Evolutionary conservation across 1,284 basidiomycete genomes (phyloP).

Genomic region (Fomes fomentarius): DNA sequence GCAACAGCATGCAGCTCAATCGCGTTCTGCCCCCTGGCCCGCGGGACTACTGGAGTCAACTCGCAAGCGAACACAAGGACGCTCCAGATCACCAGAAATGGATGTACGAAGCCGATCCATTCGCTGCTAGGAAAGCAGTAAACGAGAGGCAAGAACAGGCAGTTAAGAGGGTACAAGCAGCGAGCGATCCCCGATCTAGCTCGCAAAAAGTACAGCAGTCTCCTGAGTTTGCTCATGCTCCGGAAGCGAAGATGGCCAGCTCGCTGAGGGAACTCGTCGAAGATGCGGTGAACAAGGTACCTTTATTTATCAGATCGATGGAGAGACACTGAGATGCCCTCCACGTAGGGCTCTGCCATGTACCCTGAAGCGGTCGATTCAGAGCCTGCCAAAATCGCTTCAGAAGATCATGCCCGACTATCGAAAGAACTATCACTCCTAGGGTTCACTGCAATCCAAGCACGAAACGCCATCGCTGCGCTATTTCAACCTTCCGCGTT

Average conservation of each 20-base stretch:
- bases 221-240: constrained; percentile 65
- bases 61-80: constrained; percentile 72
- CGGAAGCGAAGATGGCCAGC: constrained; percentile 87
- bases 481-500: constrained; percentile 57
- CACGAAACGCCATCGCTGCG: constrained; percentile 51
- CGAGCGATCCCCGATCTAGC: constrained; percentile 12
- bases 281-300: constrained; percentile 79
- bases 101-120: constrained; percentile 89
- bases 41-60: constrained; percentile 82
- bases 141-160: constrained; percentile 65
- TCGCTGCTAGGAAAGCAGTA: constrained; percentile 71
- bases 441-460: constrained; percentile 60
- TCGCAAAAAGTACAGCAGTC: constrained; percentile 27
- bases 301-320: neutral
- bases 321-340: neutral
- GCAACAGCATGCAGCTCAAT: constrained; percentile 78
- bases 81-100: constrained; percentile 75
- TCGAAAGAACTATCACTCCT: constrained; percentile 51
- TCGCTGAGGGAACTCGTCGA: constrained; percentile 83
- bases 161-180: constrained; percentile 47
- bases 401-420: constrained; percentile 46
- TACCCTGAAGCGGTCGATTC: constrained; percentile 56
- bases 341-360: constrained; percentile 50
- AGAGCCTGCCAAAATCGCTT: constrained; percentile 47
- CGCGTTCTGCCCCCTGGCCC: constrained; percentile 81